Percentiles rank a stretch among this genome's conserved stretches.
These are phyloP conservation scores for Pseudoscleropodium purum DNA, from an alignment of 225 moss, liverwort and hornwort species.

Conservation along the genomic window DNA sequence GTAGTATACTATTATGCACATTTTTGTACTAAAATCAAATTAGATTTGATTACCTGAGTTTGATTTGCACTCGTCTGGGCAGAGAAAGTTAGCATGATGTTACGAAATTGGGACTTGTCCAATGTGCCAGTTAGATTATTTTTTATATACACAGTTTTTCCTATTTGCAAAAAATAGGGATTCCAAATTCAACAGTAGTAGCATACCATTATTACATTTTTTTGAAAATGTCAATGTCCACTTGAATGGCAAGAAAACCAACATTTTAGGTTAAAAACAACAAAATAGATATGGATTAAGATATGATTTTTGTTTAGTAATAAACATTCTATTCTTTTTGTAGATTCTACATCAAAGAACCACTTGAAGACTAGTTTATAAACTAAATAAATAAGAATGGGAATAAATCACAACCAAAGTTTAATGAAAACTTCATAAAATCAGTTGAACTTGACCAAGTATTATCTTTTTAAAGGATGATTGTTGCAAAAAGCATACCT, in stretches of 20 bases:
- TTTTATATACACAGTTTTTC: conserved; percentile 81
- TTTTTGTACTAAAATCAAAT: background rate
- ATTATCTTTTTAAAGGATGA: background rate
- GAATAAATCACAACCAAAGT: background rate
- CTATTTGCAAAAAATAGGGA: background rate
- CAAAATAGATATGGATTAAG: accelerated
- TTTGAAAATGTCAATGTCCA: too few species aligned
- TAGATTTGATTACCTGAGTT: conserved; percentile 37
- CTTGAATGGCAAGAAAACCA: background rate
- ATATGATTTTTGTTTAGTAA: background rate
- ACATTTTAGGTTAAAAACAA: background rate
- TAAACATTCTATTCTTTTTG: too few species aligned
- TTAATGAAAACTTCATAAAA: background rate
- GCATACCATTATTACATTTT: background rate
- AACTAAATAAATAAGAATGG: background rate
- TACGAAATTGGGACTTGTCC: conserved; percentile 41
- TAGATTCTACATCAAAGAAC: background rate
- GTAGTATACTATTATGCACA: accelerated
- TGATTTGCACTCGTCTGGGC: conserved; percentile 86
- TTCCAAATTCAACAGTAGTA: background rate
- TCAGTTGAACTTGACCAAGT: background rate
- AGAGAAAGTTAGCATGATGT: conserved; percentile 67
- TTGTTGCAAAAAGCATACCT: conserved; percentile 5
- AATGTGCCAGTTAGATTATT: conserved; percentile 44
- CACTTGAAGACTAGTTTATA: too few species aligned